Evolutionary conservation across 2,329 filamentous ascomycete species (phyloP).

Genomic region (Aspergillus versicolor): DNA sequence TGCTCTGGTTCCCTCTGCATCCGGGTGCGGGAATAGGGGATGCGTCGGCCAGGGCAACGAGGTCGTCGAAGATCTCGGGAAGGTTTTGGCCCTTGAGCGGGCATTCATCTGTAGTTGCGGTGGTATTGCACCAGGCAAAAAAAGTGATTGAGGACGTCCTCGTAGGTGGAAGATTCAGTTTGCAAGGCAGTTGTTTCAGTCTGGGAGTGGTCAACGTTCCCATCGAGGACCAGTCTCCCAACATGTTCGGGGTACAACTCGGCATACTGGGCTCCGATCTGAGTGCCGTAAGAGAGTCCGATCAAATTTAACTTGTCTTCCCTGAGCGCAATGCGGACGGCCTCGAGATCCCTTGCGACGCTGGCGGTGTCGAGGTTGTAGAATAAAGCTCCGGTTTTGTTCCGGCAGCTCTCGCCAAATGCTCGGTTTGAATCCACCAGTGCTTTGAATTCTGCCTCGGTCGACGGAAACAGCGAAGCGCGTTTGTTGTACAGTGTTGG

Average conservation of each 20-base stretch:
- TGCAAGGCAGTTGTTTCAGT: conserved; percentile 31
- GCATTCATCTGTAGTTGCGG: conserved; percentile 1
- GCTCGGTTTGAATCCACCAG: conserved; percentile 41
- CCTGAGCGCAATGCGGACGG: conserved; percentile 35
- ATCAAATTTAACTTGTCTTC: conserved; percentile 41
- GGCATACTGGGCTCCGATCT: conserved; percentile 46
- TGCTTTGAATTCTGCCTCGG: conserved; percentile 36
- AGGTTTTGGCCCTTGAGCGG: conserved; percentile 3
- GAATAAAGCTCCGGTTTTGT: conserved; percentile 41
- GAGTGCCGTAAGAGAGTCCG: conserved; percentile 48
- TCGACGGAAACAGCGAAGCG: conserved; percentile 38
- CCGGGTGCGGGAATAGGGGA: not conserved
- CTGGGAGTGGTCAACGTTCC: conserved; percentile 42
- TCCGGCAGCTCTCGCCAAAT: conserved; percentile 41
- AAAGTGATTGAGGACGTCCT: conserved; percentile 32
- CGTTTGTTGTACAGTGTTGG: conserved; percentile 36
- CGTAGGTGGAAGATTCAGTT: conserved; percentile 39
- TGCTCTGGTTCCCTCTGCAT: conserved; percentile 15
- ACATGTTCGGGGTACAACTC: conserved; percentile 46
- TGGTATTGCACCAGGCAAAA: conserved; percentile 4
- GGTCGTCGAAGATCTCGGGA: conserved; percentile 2
- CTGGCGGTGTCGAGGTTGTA: conserved; percentile 45
- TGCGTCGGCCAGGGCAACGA: not conserved
- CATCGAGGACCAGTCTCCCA: conserved; percentile 46
- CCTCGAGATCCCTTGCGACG: conserved; percentile 37